Base-by-base conservation (phyloP, 768 basidiomycete genomes). In the Podaxis sp. region DNA sequence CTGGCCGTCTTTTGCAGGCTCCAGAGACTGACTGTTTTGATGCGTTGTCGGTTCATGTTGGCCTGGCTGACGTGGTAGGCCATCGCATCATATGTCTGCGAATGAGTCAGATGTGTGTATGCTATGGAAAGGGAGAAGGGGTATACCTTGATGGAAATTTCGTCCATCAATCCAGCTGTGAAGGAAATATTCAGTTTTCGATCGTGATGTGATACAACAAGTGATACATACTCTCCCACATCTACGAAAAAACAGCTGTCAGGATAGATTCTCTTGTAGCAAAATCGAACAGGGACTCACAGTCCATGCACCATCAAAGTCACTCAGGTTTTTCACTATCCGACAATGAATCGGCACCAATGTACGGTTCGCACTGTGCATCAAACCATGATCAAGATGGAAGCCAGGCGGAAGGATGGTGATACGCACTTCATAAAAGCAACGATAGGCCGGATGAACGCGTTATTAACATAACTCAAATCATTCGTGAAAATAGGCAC, bases 271-370 rank as follows among this genome's bases (percentile, higher is more conserved):
- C 4, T 13, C 15, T 49, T 2, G 33, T 7, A 2, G 51, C 41
- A 65, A n/a, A 54, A 54, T 33, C 13, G 33, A 57, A 52, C 19
- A 59, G 27, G 57, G 22, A 82, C 90, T 71, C 72, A 94, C 92
- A 59, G 94, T 98, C 96, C 95, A 98, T 22, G 94, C 85, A 4
- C 97, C 97, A 73, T 98, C 94, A 71, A 98, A 99, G 64, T 97
- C 93, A 58, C 75, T 78, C 63, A 96, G 75, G 63, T 91, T 86
- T 70, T 94, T 90, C 40, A 91, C 85, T 3, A 98, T 88, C 58
- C 88, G 85, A 72, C 95, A 98, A 66, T 89, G 94, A 57, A 98
- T 95, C 12, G 97, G 97, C 2, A 99, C 85, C 68, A 99, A 76
- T 1, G 97, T 99, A 63, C 90, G 87, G 71, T 98, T 96, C 3